Conservation (phyloP, 2,329 filamentous ascomycete species). For the Curvularia eragrostidis region DNA sequence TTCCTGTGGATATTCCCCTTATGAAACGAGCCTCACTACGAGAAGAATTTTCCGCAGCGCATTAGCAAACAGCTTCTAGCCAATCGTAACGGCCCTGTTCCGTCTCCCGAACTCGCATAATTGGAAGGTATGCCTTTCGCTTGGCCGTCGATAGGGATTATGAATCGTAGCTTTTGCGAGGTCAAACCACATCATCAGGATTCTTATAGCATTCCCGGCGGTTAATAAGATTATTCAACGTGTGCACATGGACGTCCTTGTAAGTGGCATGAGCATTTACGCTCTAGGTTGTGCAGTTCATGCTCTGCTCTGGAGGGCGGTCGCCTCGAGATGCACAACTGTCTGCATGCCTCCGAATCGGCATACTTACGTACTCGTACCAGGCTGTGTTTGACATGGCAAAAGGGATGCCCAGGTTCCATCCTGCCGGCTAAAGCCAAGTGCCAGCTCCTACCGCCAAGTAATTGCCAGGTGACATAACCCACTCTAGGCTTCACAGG, state of each 20-base stretch:
- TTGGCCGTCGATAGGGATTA: not conserved
- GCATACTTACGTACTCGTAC: not conserved
- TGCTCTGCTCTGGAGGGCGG: not conserved
- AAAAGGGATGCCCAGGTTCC: not conserved
- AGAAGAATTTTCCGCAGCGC: not conserved
- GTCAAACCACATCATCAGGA: not conserved
- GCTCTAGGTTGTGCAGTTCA: not conserved
- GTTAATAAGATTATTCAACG: not conserved
- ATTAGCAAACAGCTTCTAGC: not conserved
- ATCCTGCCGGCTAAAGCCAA: not conserved
- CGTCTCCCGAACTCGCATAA: not conserved
- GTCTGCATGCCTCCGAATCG: not conserved
- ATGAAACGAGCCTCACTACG: not conserved
- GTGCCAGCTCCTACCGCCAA: not conserved
- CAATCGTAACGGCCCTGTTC: not conserved
- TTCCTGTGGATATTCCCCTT: not conserved
- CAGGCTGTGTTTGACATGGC: not conserved
- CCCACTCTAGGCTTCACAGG: not conserved
- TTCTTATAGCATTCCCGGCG: not conserved
- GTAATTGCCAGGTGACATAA: not conserved
- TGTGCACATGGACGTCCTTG: not conserved
- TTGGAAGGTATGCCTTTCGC: not conserved
- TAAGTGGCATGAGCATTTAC: not conserved
- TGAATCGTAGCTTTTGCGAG: no score
- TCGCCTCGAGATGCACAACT: not conserved